Evolutionary conservation across 805 yeast genomes (phyloP), one percentile per base, ranked within the genome.

Genomic region (Cyberlindnera suaveolens): DNA sequence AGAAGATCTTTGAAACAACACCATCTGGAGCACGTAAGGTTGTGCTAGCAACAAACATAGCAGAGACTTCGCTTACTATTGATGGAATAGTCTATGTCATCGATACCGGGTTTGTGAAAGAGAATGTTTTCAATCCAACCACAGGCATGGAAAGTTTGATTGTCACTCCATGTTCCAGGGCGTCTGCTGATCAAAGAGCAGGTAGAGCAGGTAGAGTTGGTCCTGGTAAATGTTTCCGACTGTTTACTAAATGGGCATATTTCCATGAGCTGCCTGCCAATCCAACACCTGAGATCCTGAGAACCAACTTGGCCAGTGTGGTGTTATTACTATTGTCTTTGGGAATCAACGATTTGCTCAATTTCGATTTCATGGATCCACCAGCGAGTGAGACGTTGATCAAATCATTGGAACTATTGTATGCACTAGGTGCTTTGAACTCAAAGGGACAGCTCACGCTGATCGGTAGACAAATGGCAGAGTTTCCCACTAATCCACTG

Each of bases 181-280:
- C 99, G 0, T 89, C 96, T 35, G 97, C 96, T 0, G 90, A 88
- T 56, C 99, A 93, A 65, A 72, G 99, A 57, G 90, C 96, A 1
- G 99, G 99, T 60, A 79, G 99, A 69, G 99, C 98, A 6, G 99
- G 99, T 34, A 82, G 99, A 69, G 89, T 95, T 7, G 90, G 96
- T 1, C 96, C 98, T 0, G 99, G 99, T 15, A 86, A 87, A 59
- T 93, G 98, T 64, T 93, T 84, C 57, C 63, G 99, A 32, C 66
- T 93, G 18, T 93, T 80, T 59, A 91, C 99, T 0, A 86, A 87
- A 58, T 74, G 84, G 75, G 80, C 93, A 0, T 93, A 77, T 53
- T 70, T 77, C 48, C 74, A 83, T 51, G 98, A 91, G 52, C 67
- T 93, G 59, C 82, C 83, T 10, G 69, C 76, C 3, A 82, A 81